Base-by-base conservation (phyloP, 2,329 filamentous ascomycete genomes). In the Dothistroma pini region DNA sequence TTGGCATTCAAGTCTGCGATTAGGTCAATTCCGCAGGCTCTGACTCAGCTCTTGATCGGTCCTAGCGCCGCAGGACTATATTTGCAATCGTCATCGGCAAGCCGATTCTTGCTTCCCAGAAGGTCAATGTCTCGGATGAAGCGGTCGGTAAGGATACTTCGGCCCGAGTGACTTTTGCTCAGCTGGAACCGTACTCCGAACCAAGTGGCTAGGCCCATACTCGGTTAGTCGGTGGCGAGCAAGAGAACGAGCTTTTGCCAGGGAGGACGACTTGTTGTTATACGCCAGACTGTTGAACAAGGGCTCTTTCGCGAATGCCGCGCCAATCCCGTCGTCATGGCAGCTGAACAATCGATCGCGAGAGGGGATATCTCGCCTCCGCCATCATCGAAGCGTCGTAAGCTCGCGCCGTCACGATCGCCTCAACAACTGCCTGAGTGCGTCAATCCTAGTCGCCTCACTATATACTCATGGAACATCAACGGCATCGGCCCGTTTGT, bases 381-480 rank as follows among this genome's bases (percentile, higher is more conserved):
- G n/a, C 70, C 71, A 16, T 53, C 51, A 21, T 53, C 65, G 14
- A 75, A 73, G 57, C 71, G 71, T 34, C 63, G 62, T 29, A 65
- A 60, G 58, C 41, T 63, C n/a, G 50, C 51, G 35, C 35, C 29
- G 49, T 34, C 48, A 25, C 35, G 58, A 14, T 9, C 25, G 10
- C 7, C 38, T 38, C 12, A 32, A 48, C 41, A 41, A 16, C 21
- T 8, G 6, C 48, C 50, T 19, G 4, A 22, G 19, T 34, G 48
- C 32, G 41, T 61, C 19, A 31, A 60, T 12, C 31, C 9, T n/a
- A 12, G 12, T 9, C 41, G 19, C n/a, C 49, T 80, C 11, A 69
- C 69, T 6, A 73, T 81, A 31, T 79, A 77, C 67, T 77, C 77
- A 10, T 81, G 79, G 80, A 81, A 81, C 65, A 70, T 81, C 65